phyloP scores from a whole-genome alignment of 495 filamentous ascomycete genomes.

The Aspergillus campestris region DNA sequence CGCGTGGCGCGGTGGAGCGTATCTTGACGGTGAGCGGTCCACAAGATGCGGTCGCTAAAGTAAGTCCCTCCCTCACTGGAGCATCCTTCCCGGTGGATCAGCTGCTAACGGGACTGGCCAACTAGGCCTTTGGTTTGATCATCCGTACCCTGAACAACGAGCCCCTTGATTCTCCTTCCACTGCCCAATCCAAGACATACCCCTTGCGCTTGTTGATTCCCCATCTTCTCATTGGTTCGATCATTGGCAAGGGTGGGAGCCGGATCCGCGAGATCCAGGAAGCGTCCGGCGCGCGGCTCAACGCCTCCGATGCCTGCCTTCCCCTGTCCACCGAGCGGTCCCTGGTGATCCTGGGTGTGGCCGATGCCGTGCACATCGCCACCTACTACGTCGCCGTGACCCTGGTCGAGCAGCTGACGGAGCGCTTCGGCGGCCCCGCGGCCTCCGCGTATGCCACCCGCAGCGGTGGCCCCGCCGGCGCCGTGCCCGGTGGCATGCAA shows the following conservation, averaged over 20 bases:
- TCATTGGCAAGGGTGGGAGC: constrained; percentile 92
- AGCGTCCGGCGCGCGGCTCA: constrained; percentile 89
- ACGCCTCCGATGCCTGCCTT: constrained; percentile 89
- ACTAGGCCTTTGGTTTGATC: constrained; percentile 91
- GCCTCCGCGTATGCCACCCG: constrained; percentile 95
- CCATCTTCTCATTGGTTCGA: constrained; percentile 94
- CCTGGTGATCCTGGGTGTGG: constrained; percentile 85
- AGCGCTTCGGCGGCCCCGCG: constrained; percentile 90
- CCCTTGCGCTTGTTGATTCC: constrained; percentile 91
- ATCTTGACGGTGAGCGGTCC: constrained; percentile 93
- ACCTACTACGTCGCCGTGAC: constrained; percentile 98
- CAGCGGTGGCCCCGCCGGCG: constrained; percentile 84
- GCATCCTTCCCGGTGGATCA: constrained; percentile 4
- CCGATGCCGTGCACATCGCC: constrained; percentile 94
- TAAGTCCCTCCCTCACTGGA: constrained; percentile 31
- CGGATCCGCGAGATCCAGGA: constrained; percentile 98
- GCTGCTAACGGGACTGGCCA: constrained; percentile 1
- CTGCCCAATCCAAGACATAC: constrained; percentile 90
- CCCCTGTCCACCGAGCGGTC: constrained; percentile 93
- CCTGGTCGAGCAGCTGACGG: constrained; percentile 89
- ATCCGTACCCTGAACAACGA: constrained; percentile 98
- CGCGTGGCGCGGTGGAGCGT: constrained; percentile 90
- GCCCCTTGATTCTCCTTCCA: constrained; percentile 75
- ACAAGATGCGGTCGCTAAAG: constrained; percentile 95
- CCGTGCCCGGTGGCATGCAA: constrained; percentile 94